Evolutionary conservation across 495 filamentous ascomycete genomes (phyloP), one percentile per base, ranked within the genome.

Genomic region (Articulospora tetracladia): DNA sequence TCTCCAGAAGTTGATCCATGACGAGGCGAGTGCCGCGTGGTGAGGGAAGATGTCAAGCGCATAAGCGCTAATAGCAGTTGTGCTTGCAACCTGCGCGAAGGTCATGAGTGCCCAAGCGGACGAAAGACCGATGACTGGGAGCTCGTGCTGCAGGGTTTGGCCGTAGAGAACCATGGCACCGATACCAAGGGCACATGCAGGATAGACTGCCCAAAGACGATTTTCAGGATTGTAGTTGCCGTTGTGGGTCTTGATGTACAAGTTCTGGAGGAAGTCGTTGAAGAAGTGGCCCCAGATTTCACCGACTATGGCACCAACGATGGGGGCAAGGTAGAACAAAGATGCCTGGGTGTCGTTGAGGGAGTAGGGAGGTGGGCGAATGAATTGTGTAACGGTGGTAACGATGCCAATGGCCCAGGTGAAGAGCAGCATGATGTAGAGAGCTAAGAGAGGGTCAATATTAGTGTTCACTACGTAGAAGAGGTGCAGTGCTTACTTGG

Each of bases 231-330:
- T 61, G 25, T 57, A 62, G 30, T 60, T 46, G 6, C 66, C 66
- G 34, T 56, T 55, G 27, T 68, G 62, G 1, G 48, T 59, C 2
- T 53, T 51, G 19, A 64, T 64, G 48, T 65, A 68, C 8, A 30
- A 20, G 53, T 62, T 60, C 44, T 49, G 24, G 34, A 76, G 65
- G 59, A 70, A 74, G 55, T 76, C 73, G 48, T 76, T 73, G 70
- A 74, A 73, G 59, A 63, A 73, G 53, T 74, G 73, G 49, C 73
- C 73, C 63, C 65, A 76, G 25, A 68, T 10, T 60, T 76, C 73
- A 17, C 68, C 71, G 20, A 68, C 30, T 22, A 73, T 30, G 28
- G 60, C 66, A 27, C 68, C 73, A 17, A 75, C 61, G 58, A 72
- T 69, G n/a, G 73, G 73, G n/a, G 73, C 68, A 34, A 72, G 66